phyloP scores from a whole-genome alignment of 2,329 filamentous ascomycete genomes.

The Hymenoscyphus albidus region DNA sequence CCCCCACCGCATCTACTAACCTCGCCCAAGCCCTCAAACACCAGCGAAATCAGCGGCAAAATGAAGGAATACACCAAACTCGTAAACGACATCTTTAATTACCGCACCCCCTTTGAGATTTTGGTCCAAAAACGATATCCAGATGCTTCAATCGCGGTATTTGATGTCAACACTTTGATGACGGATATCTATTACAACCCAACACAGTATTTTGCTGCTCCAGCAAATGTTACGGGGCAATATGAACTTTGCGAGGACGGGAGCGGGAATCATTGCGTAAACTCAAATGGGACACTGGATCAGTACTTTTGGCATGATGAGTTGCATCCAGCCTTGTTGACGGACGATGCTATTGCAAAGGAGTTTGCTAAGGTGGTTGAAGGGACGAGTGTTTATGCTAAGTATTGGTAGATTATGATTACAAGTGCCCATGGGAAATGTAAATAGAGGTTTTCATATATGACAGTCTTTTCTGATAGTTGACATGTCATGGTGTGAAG shows the following conservation, averaged over 20 bases:
- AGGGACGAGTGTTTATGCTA: slow-evolving; percentile 39
- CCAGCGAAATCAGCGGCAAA: slow-evolving; percentile 45
- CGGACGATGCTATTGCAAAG: slow-evolving; percentile 53
- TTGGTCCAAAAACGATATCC: slow-evolving; percentile 47
- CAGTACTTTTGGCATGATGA: slow-evolving; percentile 72
- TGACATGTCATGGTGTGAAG: no score
- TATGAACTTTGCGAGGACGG: slow-evolving; percentile 50
- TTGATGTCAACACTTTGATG: slow-evolving; percentile 63
- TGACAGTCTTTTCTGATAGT: not conserved
- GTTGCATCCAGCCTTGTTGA: slow-evolving; percentile 66
- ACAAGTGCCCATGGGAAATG: not conserved
- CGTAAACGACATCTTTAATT: slow-evolving; percentile 48
- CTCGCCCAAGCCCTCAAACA: slow-evolving; percentile 45
- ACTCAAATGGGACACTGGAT: slow-evolving; percentile 42
- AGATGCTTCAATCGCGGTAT: slow-evolving; percentile 59
- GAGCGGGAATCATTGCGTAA: slow-evolving; percentile 35
- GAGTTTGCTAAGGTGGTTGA: slow-evolving; percentile 53
- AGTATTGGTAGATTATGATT: slow-evolving; percentile 29
- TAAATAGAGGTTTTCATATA: not conserved
- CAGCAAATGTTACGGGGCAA: slow-evolving; percentile 58
- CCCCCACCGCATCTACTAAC: not conserved
- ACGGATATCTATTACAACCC: slow-evolving; percentile 63
- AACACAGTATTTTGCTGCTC: slow-evolving; percentile 55
- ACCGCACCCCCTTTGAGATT: slow-evolving; percentile 47
- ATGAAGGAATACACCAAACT: slow-evolving; percentile 47